Base-by-base conservation (phyloP, 2,329 filamentous ascomycete species). In the Neofusicoccum sp. region DNA sequence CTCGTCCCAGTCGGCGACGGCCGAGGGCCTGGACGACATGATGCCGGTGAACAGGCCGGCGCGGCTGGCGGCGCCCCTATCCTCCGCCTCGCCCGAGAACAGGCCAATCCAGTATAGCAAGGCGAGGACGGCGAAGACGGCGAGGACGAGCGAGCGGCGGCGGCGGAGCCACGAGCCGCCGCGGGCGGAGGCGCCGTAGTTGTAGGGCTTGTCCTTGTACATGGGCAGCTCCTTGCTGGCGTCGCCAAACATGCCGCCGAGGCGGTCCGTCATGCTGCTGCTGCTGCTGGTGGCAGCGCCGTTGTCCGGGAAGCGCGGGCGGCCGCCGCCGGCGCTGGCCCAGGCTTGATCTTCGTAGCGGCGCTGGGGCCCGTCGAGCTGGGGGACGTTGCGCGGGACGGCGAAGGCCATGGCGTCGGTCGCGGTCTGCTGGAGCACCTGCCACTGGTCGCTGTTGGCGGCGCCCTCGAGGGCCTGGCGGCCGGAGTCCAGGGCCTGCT, bases 201-300 rank as follows among this genome's bases (percentile, higher is more conserved):
- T 84, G 74, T 91, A 95, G n/a, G 95, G 95, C 77, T 99, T 99
- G 79, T 99, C 95, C 79, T 99, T 99, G 81, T 99, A 99, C 90
- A 98, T 93, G 49, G 95, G 95, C 66, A 99, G 80, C 64, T 87
- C 81, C 65, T 75, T 76, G 78, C 85, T 81, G 52, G 83, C 80
- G 56, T 78, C 77, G 41, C 88, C 85, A 66, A 93, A 88, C 65
- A 93, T 83, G 64, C 82, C 83, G 56, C 84, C 85, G 39, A 92
- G 81, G 66, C 85, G 86, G 69, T 85, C 84, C 54, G 89, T 81
- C 43, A 92, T 81, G 28, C 14, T 50, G 34, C 44, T 43, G 36
- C 33, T 61, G 22, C 45, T 49, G 45, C 56, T 39, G 33, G 34
- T 43, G 34, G 59, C 56, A 31, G 49, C 45, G n/a, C 37, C 45